These are phyloP conservation scores for Zasmidium cellare DNA, from an alignment of 2,329 filamentous ascomycete genomes.

Conservation along the genomic window DNA sequence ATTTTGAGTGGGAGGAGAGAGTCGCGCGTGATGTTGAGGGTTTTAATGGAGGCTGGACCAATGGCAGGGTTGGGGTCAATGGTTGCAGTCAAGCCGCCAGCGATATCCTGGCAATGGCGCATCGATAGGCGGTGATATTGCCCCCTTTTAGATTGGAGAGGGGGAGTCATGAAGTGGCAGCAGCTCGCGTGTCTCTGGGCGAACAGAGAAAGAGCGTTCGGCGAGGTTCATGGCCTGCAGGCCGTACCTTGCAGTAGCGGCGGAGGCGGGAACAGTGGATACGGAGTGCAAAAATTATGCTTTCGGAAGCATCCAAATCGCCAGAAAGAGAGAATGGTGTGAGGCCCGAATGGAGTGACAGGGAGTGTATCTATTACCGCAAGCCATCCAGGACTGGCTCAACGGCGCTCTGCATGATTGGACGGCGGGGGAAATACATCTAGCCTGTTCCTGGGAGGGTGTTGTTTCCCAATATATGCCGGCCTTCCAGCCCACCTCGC, in stretches of 20 bases:
- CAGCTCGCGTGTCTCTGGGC: slow-evolving; percentile 2
- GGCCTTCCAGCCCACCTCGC: background rate
- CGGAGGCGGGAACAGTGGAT: background rate
- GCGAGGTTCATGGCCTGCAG: background rate
- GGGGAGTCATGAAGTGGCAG: background rate
- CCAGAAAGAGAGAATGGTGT: no score
- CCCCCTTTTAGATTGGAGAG: background rate
- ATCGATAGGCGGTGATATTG: background rate
- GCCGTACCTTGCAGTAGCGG: slow-evolving; percentile 1
- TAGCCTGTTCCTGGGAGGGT: background rate
- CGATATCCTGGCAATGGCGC: background rate
- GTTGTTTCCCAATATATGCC: background rate
- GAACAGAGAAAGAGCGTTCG: background rate
- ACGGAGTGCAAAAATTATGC: no score
- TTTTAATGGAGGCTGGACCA: background rate
- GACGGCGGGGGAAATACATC: background rate
- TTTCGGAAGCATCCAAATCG: no score
- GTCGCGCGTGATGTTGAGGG: background rate
- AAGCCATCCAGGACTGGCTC: background rate
- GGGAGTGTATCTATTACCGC: no score
- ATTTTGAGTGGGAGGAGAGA: background rate
- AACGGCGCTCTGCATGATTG: background rate
- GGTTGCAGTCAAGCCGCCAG: background rate
- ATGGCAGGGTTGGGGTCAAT: background rate
- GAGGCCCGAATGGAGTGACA: no score